phyloP scores from a whole-genome alignment of 306 rosid species.

The Begonia peltatifolia region DNA sequence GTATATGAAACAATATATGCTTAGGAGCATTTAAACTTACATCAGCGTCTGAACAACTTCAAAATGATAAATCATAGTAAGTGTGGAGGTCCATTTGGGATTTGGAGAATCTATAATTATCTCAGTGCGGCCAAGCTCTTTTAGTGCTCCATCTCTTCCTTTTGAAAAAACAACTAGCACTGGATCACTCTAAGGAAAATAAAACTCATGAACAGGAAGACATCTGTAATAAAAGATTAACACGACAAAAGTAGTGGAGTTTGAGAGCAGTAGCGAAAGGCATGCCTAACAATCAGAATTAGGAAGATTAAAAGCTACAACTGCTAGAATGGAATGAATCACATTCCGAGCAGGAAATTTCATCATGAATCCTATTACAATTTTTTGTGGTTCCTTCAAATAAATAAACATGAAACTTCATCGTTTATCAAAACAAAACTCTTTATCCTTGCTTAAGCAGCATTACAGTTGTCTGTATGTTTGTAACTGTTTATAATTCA shows the following conservation, averaged over 20 bases:
- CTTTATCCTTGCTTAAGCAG: too few species aligned
- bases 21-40: slow-evolving; percentile 43
- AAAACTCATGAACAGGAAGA: slow-evolving; percentile 8
- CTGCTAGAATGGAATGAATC: too few species aligned
- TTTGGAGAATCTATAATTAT: slow-evolving; percentile 66
- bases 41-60: slow-evolving; percentile 82
- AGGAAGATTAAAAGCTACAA: too few species aligned
- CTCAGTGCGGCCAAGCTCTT: slow-evolving; percentile 88
- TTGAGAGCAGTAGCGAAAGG: neutral
- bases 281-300: neutral
- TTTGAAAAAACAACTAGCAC: slow-evolving; percentile 60
- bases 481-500: too few species aligned
- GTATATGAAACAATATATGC: slow-evolving; percentile 8
- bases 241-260: neutral
- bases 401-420: too few species aligned
- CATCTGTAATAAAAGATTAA: slow-evolving; percentile 9
- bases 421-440: too few species aligned
- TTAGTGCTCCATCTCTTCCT: slow-evolving; percentile 71
- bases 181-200: slow-evolving; percentile 74
- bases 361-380: too few species aligned
- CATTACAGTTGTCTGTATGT: too few species aligned
- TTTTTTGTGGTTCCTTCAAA: too few species aligned
- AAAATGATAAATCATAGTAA: slow-evolving; percentile 56
- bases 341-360: too few species aligned
- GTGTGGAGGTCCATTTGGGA: slow-evolving; percentile 80